phyloP scores from a whole-genome alignment of 306 rosid species.

The Inga laurina region DNA sequence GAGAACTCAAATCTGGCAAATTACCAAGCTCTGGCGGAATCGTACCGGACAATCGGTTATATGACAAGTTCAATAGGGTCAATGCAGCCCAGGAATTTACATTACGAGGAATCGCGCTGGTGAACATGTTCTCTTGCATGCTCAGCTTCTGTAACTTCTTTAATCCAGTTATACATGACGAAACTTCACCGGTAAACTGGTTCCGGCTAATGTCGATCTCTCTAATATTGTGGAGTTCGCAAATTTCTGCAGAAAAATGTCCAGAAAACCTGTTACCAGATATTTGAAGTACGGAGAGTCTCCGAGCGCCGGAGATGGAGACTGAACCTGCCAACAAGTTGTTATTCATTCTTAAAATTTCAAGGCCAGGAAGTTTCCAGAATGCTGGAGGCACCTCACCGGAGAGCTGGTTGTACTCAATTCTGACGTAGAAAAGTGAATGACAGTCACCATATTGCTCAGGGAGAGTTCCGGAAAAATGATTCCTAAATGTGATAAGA shows the following conservation, averaged over 20 bases:
- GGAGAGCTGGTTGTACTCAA: slow-evolving; percentile 54
- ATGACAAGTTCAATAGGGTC: slow-evolving; percentile 61
- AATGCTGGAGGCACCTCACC: slow-evolving; percentile 56
- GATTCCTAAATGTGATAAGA: slow-evolving; percentile 53
- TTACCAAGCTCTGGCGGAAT: slow-evolving; percentile 65
- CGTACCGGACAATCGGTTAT: slow-evolving; percentile 53
- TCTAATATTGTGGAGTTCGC: slow-evolving; percentile 43
- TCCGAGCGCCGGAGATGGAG: slow-evolving; percentile 39
- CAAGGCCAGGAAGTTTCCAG: slow-evolving; percentile 59
- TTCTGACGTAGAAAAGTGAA: slow-evolving; percentile 60
- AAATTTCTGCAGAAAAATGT: slow-evolving; percentile 47
- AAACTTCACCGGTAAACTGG: slow-evolving; percentile 55
- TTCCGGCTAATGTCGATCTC: slow-evolving; percentile 55
- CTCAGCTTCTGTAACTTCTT: slow-evolving; percentile 55
- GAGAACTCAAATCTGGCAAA: slow-evolving; percentile 55
- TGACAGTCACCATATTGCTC: slow-evolving; percentile 45
- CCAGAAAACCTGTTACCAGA: slow-evolving; percentile 60
- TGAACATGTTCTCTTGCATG: slow-evolving; percentile 67
- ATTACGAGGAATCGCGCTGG: slow-evolving; percentile 53
- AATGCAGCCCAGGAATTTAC: slow-evolving; percentile 59
- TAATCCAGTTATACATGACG: slow-evolving; percentile 60
- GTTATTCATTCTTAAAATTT: slow-evolving; percentile 37
- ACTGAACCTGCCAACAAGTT: slow-evolving; percentile 62
- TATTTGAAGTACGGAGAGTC: slow-evolving; percentile 38
- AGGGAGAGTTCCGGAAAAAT: slow-evolving; percentile 59